phyloP scores from a whole-genome alignment of 1,139 yeast species.

The Taphrina communis region DNA sequence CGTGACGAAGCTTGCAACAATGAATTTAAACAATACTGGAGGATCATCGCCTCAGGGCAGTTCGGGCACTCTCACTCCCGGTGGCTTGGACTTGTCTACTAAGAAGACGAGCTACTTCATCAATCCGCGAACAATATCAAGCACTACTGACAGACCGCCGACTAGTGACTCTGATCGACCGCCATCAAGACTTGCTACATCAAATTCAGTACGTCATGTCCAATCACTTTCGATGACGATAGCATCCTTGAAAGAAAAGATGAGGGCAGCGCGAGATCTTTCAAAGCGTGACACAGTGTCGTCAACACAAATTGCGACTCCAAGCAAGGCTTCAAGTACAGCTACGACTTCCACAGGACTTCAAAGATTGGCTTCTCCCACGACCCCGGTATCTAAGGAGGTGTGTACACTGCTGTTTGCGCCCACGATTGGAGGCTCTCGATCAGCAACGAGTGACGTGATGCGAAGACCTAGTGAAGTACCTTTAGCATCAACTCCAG shows the following conservation, averaged over 20 bases:
- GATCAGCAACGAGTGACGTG: background rate
- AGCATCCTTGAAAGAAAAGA: constrained; percentile 15
- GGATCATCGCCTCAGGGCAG: background rate
- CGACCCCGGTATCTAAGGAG: background rate
- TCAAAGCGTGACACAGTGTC: background rate
- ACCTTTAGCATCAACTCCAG: background rate
- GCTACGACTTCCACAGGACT: background rate
- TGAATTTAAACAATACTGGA: background rate
- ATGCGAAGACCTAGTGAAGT: background rate
- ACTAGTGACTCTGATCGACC: constrained; percentile 2
- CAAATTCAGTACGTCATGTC: constrained; percentile 6
- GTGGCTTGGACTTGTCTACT: background rate
- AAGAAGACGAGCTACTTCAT: background rate
- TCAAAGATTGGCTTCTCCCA: background rate
- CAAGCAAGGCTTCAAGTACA: background rate
- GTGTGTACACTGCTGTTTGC: too few species aligned
- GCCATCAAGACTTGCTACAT: constrained; percentile 18
- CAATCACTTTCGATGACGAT: constrained; percentile 18
- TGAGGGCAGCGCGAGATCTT: constrained; percentile 13
- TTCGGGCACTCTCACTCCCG: background rate
- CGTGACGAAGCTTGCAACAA: constrained; percentile 36
- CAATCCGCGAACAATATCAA: background rate
- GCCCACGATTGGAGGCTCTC: too few species aligned
- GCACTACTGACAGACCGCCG: background rate
- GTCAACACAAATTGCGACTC: background rate